Conservation (phyloP, 1,139 yeast species). For the Suhomyces wounanorum region DNA sequence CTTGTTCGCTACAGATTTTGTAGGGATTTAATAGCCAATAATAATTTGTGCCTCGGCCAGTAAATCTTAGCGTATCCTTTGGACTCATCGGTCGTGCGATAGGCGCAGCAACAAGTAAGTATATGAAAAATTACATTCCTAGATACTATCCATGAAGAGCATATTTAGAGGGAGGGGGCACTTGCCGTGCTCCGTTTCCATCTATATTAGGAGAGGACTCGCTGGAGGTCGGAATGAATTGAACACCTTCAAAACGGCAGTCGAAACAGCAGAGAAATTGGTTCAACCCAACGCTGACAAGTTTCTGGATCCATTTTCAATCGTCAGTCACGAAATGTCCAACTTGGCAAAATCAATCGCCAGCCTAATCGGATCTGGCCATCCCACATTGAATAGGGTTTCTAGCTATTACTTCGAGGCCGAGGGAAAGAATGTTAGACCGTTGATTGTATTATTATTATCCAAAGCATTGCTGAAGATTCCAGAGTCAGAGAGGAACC, state of each 20-base stretch:
- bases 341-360: conserved; percentile 86
- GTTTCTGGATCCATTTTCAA: conserved; percentile 76
- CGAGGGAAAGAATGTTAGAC: conserved; percentile 94
- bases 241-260: conserved; percentile 53
- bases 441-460: conserved; percentile 78
- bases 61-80: neutral
- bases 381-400: conserved; percentile 87
- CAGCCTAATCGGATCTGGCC: conserved; percentile 84
- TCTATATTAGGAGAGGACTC: neutral
- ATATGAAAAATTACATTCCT: conserved; percentile 2
- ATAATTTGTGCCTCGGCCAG: neutral
- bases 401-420: conserved; percentile 93
- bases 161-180: neutral
- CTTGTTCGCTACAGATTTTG: no score
- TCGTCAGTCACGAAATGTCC: conserved; percentile 96
- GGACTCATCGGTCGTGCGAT: conserved; percentile 4
- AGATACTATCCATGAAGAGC: conserved; percentile 4
- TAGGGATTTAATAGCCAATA: neutral
- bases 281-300: conserved; percentile 68
- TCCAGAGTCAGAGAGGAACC: conserved; percentile 67
- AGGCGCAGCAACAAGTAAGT: conserved; percentile 1
- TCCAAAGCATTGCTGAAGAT: conserved; percentile 81
- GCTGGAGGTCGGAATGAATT: conserved; percentile 1
- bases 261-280: conserved; percentile 75
- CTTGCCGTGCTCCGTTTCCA: conserved; percentile 4